Evolutionary conservation across 2,329 filamentous ascomycete genomes (phyloP).

Genomic region (Pyrenophora seminiperda): DNA sequence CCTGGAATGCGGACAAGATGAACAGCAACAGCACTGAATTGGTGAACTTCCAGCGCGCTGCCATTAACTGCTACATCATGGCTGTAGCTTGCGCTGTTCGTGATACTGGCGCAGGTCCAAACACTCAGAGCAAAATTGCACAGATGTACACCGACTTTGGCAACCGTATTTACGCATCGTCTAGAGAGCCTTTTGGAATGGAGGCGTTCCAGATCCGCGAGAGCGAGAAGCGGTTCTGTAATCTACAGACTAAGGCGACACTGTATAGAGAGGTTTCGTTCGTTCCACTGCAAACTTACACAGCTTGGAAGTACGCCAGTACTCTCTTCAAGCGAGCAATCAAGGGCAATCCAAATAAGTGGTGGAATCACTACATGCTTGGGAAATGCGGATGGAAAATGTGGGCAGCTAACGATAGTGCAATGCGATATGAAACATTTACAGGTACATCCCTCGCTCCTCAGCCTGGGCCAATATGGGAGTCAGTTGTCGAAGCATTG

Average conservation of each 20-base stretch:
- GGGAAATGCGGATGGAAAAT: conserved; percentile 77
- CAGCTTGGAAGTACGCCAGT: conserved; percentile 68
- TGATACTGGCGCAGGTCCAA: conserved; percentile 59
- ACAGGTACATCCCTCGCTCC: conserved; percentile 32
- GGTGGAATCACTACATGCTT: conserved; percentile 71
- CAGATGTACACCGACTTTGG: conserved; percentile 73
- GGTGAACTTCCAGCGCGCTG: conserved; percentile 74
- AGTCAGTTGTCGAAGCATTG: conserved; percentile 62
- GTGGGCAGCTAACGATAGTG: conserved; percentile 56
- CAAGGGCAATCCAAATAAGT: conserved; percentile 63
- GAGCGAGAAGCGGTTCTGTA: conserved; percentile 66
- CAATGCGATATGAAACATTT: conserved; percentile 42
- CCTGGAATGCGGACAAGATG: conserved; percentile 90
- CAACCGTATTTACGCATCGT: conserved; percentile 70
- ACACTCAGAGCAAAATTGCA: conserved; percentile 62
- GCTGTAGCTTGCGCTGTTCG: conserved; percentile 66
- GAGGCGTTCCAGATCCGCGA: conserved; percentile 64
- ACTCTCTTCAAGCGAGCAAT: conserved; percentile 65
- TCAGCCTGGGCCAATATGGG: conserved; percentile 36
- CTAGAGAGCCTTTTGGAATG: conserved; percentile 71
- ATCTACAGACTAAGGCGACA: conserved; percentile 51
- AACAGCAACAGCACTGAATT: conserved; percentile 80
- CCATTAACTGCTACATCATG: conserved; percentile 80
- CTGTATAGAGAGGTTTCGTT: conserved; percentile 66
- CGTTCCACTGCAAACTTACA: conserved; percentile 61